Conservation (phyloP, 1,284 basidiomycete species). For the Sphaerobolus stellatus region DNA sequence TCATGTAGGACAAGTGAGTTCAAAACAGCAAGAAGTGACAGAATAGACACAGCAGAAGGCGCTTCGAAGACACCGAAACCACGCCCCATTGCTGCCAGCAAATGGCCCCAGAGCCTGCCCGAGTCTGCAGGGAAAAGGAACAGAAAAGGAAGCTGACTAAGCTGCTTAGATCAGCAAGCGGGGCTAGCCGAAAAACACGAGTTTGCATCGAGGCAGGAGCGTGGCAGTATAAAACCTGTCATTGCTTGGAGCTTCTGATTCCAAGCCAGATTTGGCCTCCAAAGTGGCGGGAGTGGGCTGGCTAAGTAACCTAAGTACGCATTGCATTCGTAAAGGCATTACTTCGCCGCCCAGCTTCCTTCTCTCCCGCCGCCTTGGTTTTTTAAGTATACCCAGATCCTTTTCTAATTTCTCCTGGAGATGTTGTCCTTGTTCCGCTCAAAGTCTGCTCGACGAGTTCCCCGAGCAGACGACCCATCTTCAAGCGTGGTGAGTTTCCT, state of each 20-base stretch:
- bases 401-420: not conserved
- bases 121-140: too few relatives aligned
- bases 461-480: not conserved
- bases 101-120: too few relatives aligned
- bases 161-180: too few relatives aligned
- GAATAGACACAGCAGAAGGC: too few relatives aligned
- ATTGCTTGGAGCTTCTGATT: not conserved
- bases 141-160: too few relatives aligned
- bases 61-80: too few relatives aligned
- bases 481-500: not conserved
- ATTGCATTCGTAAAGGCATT: conserved; percentile 1
- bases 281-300: not conserved
- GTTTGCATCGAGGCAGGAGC: not conserved
- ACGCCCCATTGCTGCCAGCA: too few relatives aligned
- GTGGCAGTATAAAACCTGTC: not conserved
- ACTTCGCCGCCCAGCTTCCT: too few relatives aligned
- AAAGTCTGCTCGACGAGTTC: not conserved
- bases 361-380: not conserved
- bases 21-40: too few relatives aligned
- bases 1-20: too few relatives aligned
- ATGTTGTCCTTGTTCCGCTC: not conserved
- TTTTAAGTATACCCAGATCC: not conserved
- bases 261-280: not conserved
- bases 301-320: not conserved
- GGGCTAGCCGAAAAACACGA: conserved; percentile 4